These are phyloP conservation scores for Allantophomopsis lycopodina DNA, from an alignment of 2,329 filamentous ascomycete genomes.

Conservation along the genomic window DNA sequence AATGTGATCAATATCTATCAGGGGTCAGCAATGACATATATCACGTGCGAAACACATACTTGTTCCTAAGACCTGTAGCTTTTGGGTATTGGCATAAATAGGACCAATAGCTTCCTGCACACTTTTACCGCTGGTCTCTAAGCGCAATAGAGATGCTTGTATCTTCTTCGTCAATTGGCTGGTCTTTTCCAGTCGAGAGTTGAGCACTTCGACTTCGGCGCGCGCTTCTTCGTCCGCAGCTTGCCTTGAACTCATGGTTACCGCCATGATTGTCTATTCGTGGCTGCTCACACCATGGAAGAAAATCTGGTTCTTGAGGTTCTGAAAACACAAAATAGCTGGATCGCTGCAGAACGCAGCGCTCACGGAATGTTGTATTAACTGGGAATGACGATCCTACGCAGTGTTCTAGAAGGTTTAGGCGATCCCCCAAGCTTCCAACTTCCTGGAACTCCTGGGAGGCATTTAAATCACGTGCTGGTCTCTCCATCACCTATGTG, in stretches of 20 bases:
- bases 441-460: too few relatives aligned
- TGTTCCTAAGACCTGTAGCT: constrained; percentile 71
- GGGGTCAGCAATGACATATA: constrained; percentile 5
- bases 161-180: constrained; percentile 92
- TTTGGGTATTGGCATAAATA: constrained; percentile 83
- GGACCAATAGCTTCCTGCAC: constrained; percentile 87
- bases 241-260: constrained; percentile 12
- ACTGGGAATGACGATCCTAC: too few relatives aligned
- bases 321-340: too few relatives aligned
- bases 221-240: constrained; percentile 48
- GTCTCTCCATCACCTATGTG: too few relatives aligned
- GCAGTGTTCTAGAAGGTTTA: too few relatives aligned
- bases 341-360: too few relatives aligned
- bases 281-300: too few relatives aligned
- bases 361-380: too few relatives aligned
- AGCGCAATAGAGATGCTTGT: constrained; percentile 67
- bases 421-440: too few relatives aligned
- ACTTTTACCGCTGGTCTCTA: constrained; percentile 80
- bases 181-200: constrained; percentile 76
- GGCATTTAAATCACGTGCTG: too few relatives aligned
- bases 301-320: too few relatives aligned
- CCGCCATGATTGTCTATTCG: constrained; percentile 1
- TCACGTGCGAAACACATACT: constrained; percentile 34
- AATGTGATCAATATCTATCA: constrained; percentile 68
- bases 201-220: constrained; percentile 57